Percentiles rank a stretch among this genome's conserved stretches.
Evolutionary conservation across 768 basidiomycete genomes (phyloP).

Genomic region (Cyathus striatus): DNA sequence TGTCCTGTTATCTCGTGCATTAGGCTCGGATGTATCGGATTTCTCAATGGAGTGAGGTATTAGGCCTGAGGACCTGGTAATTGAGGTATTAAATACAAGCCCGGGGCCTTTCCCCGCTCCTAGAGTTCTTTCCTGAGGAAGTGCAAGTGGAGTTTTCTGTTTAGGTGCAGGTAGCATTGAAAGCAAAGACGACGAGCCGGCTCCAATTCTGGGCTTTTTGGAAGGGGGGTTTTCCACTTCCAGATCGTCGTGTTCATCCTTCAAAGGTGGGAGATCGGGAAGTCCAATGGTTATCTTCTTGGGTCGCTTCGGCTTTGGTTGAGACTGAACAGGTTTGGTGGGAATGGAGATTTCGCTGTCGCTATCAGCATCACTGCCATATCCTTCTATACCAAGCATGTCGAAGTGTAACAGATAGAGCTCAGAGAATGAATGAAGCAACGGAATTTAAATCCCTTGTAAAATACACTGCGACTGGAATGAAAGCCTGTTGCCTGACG

Average conservation of each 20-base stretch:
- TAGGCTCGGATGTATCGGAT: neutral
- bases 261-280: slow-evolving; percentile 33
- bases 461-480: too few relatives aligned
- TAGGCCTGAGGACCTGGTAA: too few relatives aligned
- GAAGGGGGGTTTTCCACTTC: slow-evolving; percentile 42
- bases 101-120: slow-evolving; percentile 61
- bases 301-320: slow-evolving; percentile 13
- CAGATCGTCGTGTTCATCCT: slow-evolving; percentile 27
- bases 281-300: slow-evolving; percentile 63
- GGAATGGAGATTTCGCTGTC: slow-evolving; percentile 31
- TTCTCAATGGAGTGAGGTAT: neutral
- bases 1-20: slow-evolving; percentile 4
- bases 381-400: slow-evolving; percentile 76
- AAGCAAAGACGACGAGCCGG: slow-evolving; percentile 60
- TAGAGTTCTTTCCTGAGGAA: slow-evolving; percentile 48
- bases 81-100: slow-evolving; percentile 46
- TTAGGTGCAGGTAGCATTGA: slow-evolving; percentile 77
- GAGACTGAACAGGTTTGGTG: slow-evolving; percentile 10
- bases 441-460: too few relatives aligned
- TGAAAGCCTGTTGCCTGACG: too few relatives aligned
- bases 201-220: slow-evolving; percentile 55
- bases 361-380: slow-evolving; percentile 68
- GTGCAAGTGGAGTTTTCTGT: slow-evolving; percentile 38
- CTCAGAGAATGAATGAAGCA: too few relatives aligned
- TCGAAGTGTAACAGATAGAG: slow-evolving; percentile 8